phyloP scores from a whole-genome alignment of 2,329 filamentous ascomycete genomes.

The Scedosporium aurantiacum region DNA sequence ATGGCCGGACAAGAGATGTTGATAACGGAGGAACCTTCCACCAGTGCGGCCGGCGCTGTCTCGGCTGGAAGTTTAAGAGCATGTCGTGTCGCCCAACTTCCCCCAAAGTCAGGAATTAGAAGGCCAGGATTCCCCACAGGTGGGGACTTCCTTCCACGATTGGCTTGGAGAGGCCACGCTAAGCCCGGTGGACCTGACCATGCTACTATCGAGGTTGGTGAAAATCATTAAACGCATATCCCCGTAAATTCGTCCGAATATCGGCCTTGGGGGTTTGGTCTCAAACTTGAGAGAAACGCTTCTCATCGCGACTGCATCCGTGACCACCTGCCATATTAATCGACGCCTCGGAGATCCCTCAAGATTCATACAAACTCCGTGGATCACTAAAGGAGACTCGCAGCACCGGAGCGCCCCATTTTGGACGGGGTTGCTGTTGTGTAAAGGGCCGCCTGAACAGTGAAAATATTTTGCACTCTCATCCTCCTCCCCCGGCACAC shows the following conservation, averaged over 20 bases:
- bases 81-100: not conserved
- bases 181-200: not conserved
- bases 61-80: not conserved
- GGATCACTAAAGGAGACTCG: not conserved
- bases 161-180: not conserved
- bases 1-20: not conserved
- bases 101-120: not conserved
- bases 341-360: not conserved
- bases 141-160: not conserved
- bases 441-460: not conserved
- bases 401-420: not conserved
- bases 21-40: not conserved
- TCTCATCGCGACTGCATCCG: not conserved
- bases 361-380: not conserved
- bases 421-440: not conserved
- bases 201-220: not conserved
- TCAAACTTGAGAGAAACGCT: not conserved
- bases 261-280: not conserved
- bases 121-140: not conserved
- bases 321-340: not conserved
- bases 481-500: not conserved
- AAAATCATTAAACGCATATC: not conserved
- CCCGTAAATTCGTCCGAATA: not conserved
- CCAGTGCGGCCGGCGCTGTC: not conserved
- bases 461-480: not conserved